Conservation (phyloP, 805 yeast species). For the Lachancea lanzarotensis region DNA sequence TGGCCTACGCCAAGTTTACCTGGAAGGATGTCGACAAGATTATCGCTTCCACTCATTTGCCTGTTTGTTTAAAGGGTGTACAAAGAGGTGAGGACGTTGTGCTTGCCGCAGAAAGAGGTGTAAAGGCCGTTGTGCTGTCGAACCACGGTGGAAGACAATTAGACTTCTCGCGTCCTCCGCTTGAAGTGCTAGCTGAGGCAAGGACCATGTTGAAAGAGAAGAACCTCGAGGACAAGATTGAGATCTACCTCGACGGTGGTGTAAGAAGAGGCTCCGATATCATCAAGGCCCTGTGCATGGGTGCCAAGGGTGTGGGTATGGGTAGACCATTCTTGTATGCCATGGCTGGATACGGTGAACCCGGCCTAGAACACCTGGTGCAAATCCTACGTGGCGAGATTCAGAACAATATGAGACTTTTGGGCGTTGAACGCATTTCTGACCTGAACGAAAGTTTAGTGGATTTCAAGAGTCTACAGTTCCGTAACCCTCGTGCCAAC, state of each 20-base stretch:
- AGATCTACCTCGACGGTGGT: conserved; percentile 71
- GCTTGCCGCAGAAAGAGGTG: conserved; percentile 50
- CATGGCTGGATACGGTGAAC: conserved; percentile 73
- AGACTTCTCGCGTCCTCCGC: conserved; percentile 54
- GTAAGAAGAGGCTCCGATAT: conserved; percentile 70
- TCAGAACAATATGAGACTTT: conserved; percentile 55
- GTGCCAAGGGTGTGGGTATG: conserved; percentile 69
- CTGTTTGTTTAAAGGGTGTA: conserved; percentile 55
- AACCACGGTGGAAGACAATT: conserved; percentile 74
- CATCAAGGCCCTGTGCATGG: conserved; percentile 68
- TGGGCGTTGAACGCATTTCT: conserved; percentile 49
- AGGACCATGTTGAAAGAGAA: conserved; percentile 38
- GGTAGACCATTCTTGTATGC: conserved; percentile 75
- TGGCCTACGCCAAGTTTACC: conserved; percentile 16
- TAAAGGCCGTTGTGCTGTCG: conserved; percentile 58
- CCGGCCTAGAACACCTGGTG: conserved; percentile 60
- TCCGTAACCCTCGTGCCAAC: conserved; percentile 35
- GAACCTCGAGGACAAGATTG: conserved; percentile 44
- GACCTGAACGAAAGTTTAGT: conserved; percentile 40
- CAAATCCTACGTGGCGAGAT: conserved; percentile 56
- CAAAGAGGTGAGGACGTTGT: conserved; percentile 62
- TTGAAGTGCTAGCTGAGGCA: conserved; percentile 55
- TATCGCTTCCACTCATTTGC: conserved; percentile 34
- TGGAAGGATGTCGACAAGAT: conserved; percentile 34
- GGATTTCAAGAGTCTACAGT: conserved; percentile 26